These are phyloP conservation scores for Ophidiomyces ophidiicola DNA, from an alignment of 2,329 filamentous ascomycete genomes.

Conservation along the genomic window DNA sequence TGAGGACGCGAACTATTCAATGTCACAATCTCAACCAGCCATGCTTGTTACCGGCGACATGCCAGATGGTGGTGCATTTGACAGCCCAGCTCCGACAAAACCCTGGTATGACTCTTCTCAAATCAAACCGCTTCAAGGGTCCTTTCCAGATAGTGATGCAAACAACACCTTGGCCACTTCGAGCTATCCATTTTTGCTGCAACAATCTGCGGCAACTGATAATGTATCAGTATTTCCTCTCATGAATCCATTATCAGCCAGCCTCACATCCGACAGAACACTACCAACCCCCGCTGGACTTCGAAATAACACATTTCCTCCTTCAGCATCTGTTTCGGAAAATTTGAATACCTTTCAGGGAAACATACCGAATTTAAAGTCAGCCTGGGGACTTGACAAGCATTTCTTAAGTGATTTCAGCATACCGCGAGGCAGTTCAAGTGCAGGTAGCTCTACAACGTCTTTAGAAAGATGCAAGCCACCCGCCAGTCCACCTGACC, in stretches of 20 bases:
- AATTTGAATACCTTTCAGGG: background rate
- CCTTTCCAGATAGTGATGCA: constrained; percentile 7
- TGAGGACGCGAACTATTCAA: constrained; percentile 25
- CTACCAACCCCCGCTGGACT: constrained; percentile 26
- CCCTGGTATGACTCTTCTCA: constrained; percentile 6
- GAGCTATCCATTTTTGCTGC: constrained; percentile 23
- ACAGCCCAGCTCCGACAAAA: constrained; percentile 1
- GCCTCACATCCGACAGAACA: constrained; percentile 24
- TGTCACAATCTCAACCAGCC: constrained; percentile 25
- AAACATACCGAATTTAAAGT: constrained; percentile 6
- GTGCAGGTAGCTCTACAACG: constrained; percentile 4
- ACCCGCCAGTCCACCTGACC: constrained; percentile 13
- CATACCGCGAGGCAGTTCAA: constrained; percentile 7
- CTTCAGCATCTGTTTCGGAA: background rate
- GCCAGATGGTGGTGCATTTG: constrained; percentile 11
- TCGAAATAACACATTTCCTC: constrained; percentile 15
- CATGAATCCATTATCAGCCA: constrained; percentile 18
- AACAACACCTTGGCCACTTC: constrained; percentile 1
- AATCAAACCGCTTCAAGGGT: constrained; percentile 1
- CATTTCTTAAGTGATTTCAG: background rate
- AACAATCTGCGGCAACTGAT: constrained; percentile 20
- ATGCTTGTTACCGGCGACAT: constrained; percentile 26
- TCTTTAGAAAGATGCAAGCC: constrained; percentile 7
- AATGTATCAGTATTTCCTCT: constrained; percentile 19
- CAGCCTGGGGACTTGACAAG: constrained; percentile 5